Conservation (phyloP, 23 red algal species). For the Gracilaria domingensis region DNA sequence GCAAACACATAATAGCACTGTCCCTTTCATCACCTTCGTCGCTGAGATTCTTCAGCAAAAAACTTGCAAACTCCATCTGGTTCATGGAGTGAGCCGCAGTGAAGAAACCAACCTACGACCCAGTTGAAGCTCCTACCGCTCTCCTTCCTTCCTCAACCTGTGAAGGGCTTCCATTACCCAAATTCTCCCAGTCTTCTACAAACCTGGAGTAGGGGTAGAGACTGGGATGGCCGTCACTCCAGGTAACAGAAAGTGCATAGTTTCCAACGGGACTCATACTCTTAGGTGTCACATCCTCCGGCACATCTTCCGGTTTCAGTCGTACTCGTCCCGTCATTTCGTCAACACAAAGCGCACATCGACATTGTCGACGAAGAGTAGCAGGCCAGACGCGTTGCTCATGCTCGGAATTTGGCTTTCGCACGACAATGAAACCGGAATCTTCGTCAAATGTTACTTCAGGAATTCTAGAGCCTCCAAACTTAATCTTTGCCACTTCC, state of each 20-base stretch:
- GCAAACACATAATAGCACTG: background rate
- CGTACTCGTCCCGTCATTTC: conserved; percentile 81
- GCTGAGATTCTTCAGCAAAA: too few species aligned
- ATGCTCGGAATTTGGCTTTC: background rate
- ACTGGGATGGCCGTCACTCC: conserved; percentile 96
- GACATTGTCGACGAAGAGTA: conserved; percentile 81
- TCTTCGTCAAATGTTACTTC: conserved; percentile 74
- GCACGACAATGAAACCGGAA: conserved; percentile 69
- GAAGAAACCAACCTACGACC: too few species aligned
- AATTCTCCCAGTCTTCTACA: conserved; percentile 65
- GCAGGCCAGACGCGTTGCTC: conserved; percentile 74
- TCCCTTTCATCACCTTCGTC: background rate
- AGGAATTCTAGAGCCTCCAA: conserved; percentile 69
- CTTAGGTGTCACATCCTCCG: conserved; percentile 65
- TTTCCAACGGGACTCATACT: conserved; percentile 90
- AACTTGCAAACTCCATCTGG: too few species aligned
- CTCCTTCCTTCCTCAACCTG: conserved; percentile 2
- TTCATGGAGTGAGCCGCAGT: too few species aligned
- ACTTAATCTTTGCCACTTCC: conserved; percentile 85
- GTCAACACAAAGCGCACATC: conserved; percentile 97
- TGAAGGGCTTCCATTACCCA: background rate
- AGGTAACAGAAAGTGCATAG: conserved; percentile 90
- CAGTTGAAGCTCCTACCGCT: background rate
- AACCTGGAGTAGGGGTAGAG: conserved; percentile 86
- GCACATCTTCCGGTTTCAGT: conserved; percentile 61